Conservation (phyloP, 163 green algal genomes). For the Coccomyxa subellipsoidea region DNA sequence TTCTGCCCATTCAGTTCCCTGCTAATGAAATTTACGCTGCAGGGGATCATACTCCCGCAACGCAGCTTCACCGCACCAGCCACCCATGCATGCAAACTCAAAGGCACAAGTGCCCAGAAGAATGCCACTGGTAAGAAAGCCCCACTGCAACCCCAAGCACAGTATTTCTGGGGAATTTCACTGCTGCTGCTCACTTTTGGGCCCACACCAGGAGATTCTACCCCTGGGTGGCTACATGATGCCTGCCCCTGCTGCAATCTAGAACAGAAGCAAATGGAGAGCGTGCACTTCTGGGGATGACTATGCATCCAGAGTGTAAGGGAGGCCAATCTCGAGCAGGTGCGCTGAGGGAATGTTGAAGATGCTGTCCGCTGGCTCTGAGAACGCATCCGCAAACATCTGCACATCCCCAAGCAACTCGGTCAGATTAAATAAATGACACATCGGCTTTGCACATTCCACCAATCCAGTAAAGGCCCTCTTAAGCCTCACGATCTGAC, state of each 20-base stretch:
- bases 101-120: no score
- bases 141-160: not conserved
- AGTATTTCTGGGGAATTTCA: not conserved
- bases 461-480: constrained; percentile 1
- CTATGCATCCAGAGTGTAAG: constrained; percentile 15
- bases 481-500: not conserved
- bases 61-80: no score
- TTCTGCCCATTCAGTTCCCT: no score
- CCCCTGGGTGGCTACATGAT: no score
- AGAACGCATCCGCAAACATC: constrained; percentile 21
- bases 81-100: no score
- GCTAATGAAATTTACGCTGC: no score
- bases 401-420: constrained; percentile 15
- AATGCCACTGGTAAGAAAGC: no score
- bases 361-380: constrained; percentile 8
- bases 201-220: no score
- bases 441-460: not conserved
- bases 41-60: no score
- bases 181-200: no score
- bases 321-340: constrained; percentile 25
- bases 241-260: no score
- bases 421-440: not conserved
- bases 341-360: constrained; percentile 21
- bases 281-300: no score
- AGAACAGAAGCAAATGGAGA: not conserved